These are phyloP conservation scores for Barnettozyma hawaiiensis DNA, from an alignment of 1,139 yeast species.

Conservation along the genomic window DNA sequence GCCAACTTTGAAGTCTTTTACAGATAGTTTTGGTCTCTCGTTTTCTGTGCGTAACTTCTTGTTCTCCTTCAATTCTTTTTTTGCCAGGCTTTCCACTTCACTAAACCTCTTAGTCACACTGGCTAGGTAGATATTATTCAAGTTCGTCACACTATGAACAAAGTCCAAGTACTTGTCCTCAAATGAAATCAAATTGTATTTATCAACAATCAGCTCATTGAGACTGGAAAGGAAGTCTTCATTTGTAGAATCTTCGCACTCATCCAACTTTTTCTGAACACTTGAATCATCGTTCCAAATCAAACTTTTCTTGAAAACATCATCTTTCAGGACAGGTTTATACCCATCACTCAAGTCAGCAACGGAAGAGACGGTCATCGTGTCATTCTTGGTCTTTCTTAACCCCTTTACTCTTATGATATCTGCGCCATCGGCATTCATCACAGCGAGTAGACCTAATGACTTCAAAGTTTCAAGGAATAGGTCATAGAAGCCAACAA, in stretches of 20 bases:
- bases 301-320: constrained; percentile 8
- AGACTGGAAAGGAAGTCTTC: constrained; percentile 18
- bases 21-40: constrained; percentile 50
- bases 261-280: constrained; percentile 3
- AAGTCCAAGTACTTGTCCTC: constrained; percentile 22
- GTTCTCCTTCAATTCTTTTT: constrained; percentile 75
- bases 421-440: constrained; percentile 27
- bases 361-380: constrained; percentile 11
- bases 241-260: constrained; percentile 8
- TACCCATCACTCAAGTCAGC: constrained; percentile 18
- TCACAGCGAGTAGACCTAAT: constrained; percentile 63
- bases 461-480: constrained; percentile 46
- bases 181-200: constrained; percentile 21
- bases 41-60: constrained; percentile 43
- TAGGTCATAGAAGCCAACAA: constrained; percentile 29
- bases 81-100: constrained; percentile 90
- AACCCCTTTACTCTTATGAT: constrained; percentile 70
- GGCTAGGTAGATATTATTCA: constrained; percentile 47
- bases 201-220: constrained; percentile 19
- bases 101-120: constrained; percentile 73
- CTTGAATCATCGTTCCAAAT: constrained; percentile 15
- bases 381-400: constrained; percentile 34
- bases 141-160: constrained; percentile 19
- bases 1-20: constrained; percentile 57
- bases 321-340: constrained; percentile 21